These are phyloP conservation scores for Xerocomus potaroensis DNA, from an alignment of 768 basidiomycete genomes.

Conservation along the genomic window DNA sequence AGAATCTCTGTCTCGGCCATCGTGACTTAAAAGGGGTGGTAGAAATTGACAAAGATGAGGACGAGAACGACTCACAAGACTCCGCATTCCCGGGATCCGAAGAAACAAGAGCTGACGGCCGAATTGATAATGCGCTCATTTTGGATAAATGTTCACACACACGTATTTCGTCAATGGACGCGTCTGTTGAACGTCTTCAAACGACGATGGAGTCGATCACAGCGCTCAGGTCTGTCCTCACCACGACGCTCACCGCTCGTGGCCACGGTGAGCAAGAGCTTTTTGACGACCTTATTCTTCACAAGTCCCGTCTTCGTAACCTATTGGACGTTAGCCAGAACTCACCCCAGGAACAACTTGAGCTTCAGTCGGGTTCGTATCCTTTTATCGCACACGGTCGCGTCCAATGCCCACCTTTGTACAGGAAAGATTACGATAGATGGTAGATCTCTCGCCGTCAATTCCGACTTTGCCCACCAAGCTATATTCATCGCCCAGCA, in stretches of 20 bases:
- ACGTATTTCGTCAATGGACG: neutral
- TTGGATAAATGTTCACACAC: slow-evolving; percentile 3
- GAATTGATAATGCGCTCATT: neutral
- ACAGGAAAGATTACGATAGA: slow-evolving; percentile 64
- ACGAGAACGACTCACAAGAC: neutral
- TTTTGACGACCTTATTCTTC: slow-evolving; percentile 67
- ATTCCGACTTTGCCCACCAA: slow-evolving; percentile 75
- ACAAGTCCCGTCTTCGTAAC: slow-evolving; percentile 57
- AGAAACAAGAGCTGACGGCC: neutral
- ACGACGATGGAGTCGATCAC: slow-evolving; percentile 55
- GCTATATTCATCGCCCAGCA: slow-evolving; percentile 75
- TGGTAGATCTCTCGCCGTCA: slow-evolving; percentile 66
- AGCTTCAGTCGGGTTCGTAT: slow-evolving; percentile 57
- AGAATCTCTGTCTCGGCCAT: slow-evolving; percentile 36
- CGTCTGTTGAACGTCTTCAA: neutral
- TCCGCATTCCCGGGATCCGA: too few relatives aligned
- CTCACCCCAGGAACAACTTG: slow-evolving; percentile 60
- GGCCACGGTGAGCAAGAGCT: slow-evolving; percentile 65
- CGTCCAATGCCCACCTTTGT: slow-evolving; percentile 1
- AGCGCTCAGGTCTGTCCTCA: slow-evolving; percentile 50
- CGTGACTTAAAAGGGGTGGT: neutral
- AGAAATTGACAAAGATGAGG: neutral
- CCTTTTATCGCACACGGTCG: slow-evolving; percentile 11
- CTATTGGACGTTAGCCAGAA: slow-evolving; percentile 64
- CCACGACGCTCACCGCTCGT: slow-evolving; percentile 43